These are phyloP conservation scores for Penicillium coffeae DNA, from an alignment of 495 filamentous ascomycete species.

Conservation along the genomic window DNA sequence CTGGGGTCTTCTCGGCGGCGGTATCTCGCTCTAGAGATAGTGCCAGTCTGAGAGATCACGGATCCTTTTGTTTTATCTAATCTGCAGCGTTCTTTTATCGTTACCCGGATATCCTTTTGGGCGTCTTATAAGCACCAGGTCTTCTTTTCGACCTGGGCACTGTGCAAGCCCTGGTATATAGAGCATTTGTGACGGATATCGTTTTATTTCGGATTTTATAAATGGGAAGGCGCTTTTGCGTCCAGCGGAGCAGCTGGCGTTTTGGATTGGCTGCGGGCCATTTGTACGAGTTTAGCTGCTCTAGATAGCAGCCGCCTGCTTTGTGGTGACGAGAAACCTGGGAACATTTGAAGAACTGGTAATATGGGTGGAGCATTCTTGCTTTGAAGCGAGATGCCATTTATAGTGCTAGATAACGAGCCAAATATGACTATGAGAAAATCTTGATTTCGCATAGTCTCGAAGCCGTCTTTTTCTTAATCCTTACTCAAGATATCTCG, in stretches of 20 bases:
- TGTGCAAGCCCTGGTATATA: constrained; percentile 19
- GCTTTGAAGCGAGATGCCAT: too few species aligned
- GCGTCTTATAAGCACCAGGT: neutral
- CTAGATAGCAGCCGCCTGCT: neutral
- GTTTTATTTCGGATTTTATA: neutral
- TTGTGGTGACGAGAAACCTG: too few species aligned
- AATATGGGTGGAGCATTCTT: too few species aligned
- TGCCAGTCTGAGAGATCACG: too few species aligned
- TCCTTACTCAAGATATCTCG: constrained; percentile 17
- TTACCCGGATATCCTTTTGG: neutral
- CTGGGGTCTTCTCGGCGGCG: constrained; percentile 42
- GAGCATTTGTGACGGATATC: constrained; percentile 13
- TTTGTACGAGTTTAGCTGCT: neutral
- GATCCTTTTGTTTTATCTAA: constrained; percentile 5
- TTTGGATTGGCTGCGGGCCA: neutral
- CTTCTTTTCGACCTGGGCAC: too few species aligned
- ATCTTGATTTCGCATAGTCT: neutral
- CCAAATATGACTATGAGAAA: too few species aligned
- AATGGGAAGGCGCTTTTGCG: neutral
- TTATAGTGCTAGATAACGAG: too few species aligned
- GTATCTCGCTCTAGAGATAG: constrained; percentile 37
- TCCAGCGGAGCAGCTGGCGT: neutral
- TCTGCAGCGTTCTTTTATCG: constrained; percentile 19
- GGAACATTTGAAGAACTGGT: too few species aligned
- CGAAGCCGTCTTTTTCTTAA: neutral